Evolutionary conservation across 2,329 filamentous ascomycete genomes (phyloP).

Genomic region (Xylaria sp.): DNA sequence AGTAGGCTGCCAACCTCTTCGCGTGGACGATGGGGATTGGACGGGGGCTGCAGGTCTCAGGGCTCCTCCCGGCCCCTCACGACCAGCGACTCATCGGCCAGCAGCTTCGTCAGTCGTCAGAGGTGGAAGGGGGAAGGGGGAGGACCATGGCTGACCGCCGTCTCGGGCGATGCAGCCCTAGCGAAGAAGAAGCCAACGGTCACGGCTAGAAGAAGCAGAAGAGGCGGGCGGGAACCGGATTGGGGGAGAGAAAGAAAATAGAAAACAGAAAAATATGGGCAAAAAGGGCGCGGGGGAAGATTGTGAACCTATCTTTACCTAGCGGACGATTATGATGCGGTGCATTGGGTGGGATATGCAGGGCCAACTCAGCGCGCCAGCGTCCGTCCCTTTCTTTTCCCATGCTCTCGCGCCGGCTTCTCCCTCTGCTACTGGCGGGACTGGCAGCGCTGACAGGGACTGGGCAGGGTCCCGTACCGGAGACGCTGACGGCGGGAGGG

Average conservation of each 20-base stretch:
- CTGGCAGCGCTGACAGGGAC: neutral
- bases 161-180: slow-evolving; percentile 26
- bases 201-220: too few relatives aligned
- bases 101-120: slow-evolving; percentile 21
- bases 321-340: slow-evolving; percentile 24
- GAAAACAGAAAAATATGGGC: too few relatives aligned
- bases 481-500: neutral
- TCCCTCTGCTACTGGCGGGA: slow-evolving; percentile 1
- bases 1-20: slow-evolving; percentile 19
- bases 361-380: slow-evolving; percentile 28
- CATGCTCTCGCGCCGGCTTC: slow-evolving; percentile 9
- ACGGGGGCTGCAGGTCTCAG: slow-evolving; percentile 30
- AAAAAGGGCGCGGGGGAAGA: too few relatives aligned
- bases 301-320: too few relatives aligned
- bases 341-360: slow-evolving; percentile 35
- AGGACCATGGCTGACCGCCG: slow-evolving; percentile 22
- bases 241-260: neutral
- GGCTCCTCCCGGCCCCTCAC: slow-evolving; percentile 18
- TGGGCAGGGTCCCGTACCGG: neutral
- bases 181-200: slow-evolving; percentile 1
- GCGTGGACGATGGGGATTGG: slow-evolving; percentile 40
- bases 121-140: too few relatives aligned
- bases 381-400: slow-evolving; percentile 3
- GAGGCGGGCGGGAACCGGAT: too few relatives aligned
- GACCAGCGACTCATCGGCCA: slow-evolving; percentile 20